Conservation (phyloP, 2,329 filamentous ascomycete genomes). For the Pleomassaria siparia region DNA sequence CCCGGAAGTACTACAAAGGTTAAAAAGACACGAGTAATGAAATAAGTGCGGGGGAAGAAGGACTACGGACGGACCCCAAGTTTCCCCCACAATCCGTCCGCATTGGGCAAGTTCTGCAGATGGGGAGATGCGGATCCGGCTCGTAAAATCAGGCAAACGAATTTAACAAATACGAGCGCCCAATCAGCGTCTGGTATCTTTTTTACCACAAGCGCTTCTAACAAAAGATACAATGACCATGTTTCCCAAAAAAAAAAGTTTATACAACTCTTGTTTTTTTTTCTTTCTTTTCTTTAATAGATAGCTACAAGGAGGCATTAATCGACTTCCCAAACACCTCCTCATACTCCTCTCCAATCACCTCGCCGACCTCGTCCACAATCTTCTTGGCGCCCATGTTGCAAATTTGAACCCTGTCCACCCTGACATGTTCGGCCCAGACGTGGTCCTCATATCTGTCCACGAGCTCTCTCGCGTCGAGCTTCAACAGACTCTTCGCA, state of each 20-base stretch:
- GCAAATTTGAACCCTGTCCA: slow-evolving; percentile 78
- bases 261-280: no score
- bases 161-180: neutral
- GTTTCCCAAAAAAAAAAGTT: no score
- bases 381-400: slow-evolving; percentile 81
- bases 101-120: neutral
- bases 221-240: no score
- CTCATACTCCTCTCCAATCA: slow-evolving; percentile 56
- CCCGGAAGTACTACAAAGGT: no score
- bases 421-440: slow-evolving; percentile 68
- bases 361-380: slow-evolving; percentile 50
- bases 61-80: no score
- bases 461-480: slow-evolving; percentile 47
- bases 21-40: no score
- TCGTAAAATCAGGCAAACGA: neutral
- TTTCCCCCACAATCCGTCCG: neutral
- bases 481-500: slow-evolving; percentile 39
- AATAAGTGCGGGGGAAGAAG: neutral
- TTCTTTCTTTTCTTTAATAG: no score
- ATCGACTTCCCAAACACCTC: slow-evolving; percentile 44
- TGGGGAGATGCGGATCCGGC: neutral
- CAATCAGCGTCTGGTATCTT: no score
- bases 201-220: no score
- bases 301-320: no score
- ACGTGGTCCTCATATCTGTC: slow-evolving; percentile 63